phyloP scores from a whole-genome alignment of 768 basidiomycete species.

The Termitomyces sp. region DNA sequence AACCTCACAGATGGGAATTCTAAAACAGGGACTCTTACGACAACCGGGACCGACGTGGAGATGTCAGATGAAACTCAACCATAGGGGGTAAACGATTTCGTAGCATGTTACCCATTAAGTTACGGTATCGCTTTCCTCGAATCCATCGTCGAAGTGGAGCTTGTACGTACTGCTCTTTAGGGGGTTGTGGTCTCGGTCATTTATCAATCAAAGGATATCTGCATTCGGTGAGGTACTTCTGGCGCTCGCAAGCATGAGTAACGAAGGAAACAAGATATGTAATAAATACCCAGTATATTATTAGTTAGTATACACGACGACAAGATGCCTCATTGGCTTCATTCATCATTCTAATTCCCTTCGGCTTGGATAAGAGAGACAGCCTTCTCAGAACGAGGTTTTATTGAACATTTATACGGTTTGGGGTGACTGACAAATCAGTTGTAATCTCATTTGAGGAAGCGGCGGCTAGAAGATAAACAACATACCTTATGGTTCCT shows the following conservation, averaged over 20 bases:
- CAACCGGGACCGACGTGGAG: slow-evolving; percentile 14
- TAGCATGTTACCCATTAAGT: not conserved
- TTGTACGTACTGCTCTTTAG: not conserved
- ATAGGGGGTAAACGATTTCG: not conserved
- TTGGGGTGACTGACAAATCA: slow-evolving; percentile 48
- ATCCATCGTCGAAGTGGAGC: not conserved
- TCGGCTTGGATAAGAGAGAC: slow-evolving; percentile 50
- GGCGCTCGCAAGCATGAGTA: slow-evolving; percentile 18
- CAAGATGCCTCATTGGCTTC: not conserved
- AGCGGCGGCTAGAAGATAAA: not conserved
- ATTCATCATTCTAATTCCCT: slow-evolving; percentile 15
- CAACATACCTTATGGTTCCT: slow-evolving; percentile 57
- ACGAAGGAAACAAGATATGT: slow-evolving; percentile 29
- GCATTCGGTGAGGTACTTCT: slow-evolving; percentile 14
- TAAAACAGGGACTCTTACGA: slow-evolving; percentile 2
- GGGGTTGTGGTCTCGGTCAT: slow-evolving; percentile 3
- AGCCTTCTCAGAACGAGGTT: slow-evolving; percentile 58
- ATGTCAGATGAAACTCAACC: slow-evolving; percentile 14
- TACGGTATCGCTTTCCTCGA: not conserved
- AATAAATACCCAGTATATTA: slow-evolving; percentile 26
- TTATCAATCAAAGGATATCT: slow-evolving; percentile 10
- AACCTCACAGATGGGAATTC: not conserved
- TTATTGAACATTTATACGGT: slow-evolving; percentile 57
- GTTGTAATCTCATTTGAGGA: slow-evolving; percentile 2
- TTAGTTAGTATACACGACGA: not conserved